A percentile compares a stretch with the other conserved stretches of the same genome.
Conservation (phyloP, 2,329 filamentous ascomycete species). For the Phyllosticta citrichinensis region DNA sequence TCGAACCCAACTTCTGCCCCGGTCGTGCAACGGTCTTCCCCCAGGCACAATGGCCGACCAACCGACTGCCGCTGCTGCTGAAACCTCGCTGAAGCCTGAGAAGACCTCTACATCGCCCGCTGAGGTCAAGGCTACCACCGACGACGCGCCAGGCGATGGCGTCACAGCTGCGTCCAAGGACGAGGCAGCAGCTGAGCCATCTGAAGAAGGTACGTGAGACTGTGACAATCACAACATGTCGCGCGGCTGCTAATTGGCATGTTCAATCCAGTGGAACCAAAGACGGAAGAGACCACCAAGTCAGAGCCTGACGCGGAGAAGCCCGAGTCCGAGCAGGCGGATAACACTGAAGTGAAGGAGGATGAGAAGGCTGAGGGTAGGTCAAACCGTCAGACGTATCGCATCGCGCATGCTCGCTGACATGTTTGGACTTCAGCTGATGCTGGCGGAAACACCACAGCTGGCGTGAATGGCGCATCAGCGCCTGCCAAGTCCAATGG, state of each 20-base stretch:
- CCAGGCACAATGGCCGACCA: conserved; percentile 28
- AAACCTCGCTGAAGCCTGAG: conserved; percentile 19
- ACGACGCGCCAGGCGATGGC: conserved; percentile 19
- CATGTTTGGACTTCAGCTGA: conserved; percentile 17
- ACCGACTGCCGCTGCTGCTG: conserved; percentile 18
- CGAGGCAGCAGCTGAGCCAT: conserved; percentile 18
- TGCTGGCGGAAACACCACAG: conserved; percentile 27
- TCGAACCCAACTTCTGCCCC: conserved; percentile 12
- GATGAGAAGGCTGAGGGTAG: conserved; percentile 18
- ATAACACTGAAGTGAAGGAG: conserved; percentile 9
- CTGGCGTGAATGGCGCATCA: conserved; percentile 41
- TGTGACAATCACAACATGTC: neutral
- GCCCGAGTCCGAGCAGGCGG: neutral
- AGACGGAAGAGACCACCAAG: neutral
- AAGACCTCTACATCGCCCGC: conserved; percentile 23
- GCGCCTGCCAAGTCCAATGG: conserved; percentile 33
- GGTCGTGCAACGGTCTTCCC: conserved; percentile 22
- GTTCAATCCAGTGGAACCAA: neutral
- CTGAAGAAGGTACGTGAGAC: conserved; percentile 21
- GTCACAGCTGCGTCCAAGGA: conserved; percentile 22
- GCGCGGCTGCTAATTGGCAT: neutral
- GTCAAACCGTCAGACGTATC: neutral
- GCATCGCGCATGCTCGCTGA: neutral
- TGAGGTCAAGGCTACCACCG: conserved; percentile 15
- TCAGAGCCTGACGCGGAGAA: conserved; percentile 2